These are phyloP conservation scores for Nemania sp. DNA, from an alignment of 2,329 filamentous ascomycete genomes.

Conservation along the genomic window DNA sequence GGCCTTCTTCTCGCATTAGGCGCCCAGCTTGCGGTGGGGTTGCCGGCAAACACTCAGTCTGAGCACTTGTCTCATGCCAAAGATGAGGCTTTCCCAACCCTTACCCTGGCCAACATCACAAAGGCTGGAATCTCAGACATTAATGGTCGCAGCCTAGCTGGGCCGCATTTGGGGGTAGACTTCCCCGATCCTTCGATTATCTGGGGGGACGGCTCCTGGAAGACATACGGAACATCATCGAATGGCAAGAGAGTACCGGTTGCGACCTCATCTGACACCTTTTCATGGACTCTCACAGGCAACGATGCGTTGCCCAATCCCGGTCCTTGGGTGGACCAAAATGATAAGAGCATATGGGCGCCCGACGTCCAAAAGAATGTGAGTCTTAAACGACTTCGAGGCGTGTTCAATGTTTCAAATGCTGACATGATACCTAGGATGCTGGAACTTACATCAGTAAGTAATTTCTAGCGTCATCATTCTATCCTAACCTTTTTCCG, in stretches of 20 bases:
- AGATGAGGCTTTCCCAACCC: conserved; percentile 23
- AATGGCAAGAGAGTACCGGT: conserved; percentile 37
- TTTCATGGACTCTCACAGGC: conserved; percentile 35
- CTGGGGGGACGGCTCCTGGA: conserved; percentile 39
- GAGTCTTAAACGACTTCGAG: conserved; percentile 4
- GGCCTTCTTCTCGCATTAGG: conserved; percentile 29
- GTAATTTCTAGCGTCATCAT: background rate
- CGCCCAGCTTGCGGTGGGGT: conserved; percentile 31
- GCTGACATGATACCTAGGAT: conserved; percentile 30
- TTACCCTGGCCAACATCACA: conserved; percentile 37
- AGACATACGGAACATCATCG: conserved; percentile 39
- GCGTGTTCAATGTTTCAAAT: background rate
- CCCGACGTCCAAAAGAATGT: conserved; percentile 42
- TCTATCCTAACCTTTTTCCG: background rate
- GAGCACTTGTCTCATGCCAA: conserved; percentile 10
- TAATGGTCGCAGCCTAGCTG: conserved; percentile 30
- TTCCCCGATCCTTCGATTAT: conserved; percentile 41
- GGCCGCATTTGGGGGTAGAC: conserved; percentile 33
- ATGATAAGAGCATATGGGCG: conserved; percentile 37
- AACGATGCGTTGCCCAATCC: conserved; percentile 37
- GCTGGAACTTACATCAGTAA: conserved; percentile 37
- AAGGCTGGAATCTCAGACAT: conserved; percentile 27
- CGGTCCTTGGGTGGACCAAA: conserved; percentile 37
- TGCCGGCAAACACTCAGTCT: conserved; percentile 26
- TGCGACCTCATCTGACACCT: conserved; percentile 36